These are phyloP conservation scores for Spergularia azorica DNA, from an alignment of 179 eudicot species.

Conservation along the genomic window DNA sequence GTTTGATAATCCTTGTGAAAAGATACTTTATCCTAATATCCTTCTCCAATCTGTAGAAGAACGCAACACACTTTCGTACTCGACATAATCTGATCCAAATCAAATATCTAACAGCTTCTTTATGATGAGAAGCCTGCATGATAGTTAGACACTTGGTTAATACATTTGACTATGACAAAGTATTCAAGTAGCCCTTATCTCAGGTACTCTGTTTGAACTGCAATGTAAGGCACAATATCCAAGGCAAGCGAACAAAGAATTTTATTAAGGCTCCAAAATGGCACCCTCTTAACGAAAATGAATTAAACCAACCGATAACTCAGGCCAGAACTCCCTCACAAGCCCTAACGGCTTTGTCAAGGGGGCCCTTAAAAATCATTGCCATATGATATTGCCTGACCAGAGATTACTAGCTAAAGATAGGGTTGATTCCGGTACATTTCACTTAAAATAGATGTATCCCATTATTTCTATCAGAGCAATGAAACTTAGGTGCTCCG, in stretches of 20 bases:
- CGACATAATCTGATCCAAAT: conserved; percentile 74
- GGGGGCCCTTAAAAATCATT: too few relatives aligned
- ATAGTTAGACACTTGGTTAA: not conserved
- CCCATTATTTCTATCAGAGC: not conserved
- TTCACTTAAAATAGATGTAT: too few relatives aligned
- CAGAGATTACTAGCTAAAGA: too few relatives aligned
- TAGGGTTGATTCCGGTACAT: too few relatives aligned
- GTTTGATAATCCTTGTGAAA: conserved; percentile 75
- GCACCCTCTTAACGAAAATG: too few relatives aligned
- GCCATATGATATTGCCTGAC: too few relatives aligned
- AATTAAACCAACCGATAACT: too few relatives aligned
- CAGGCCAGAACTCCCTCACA: too few relatives aligned
- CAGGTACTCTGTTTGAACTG: not conserved
- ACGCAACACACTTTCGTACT: conserved; percentile 55
- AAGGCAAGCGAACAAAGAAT: too few relatives aligned
- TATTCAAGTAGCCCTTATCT: not conserved
- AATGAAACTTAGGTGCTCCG: not conserved
- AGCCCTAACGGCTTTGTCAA: too few relatives aligned
- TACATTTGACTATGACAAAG: not conserved
- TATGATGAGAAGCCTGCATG: conserved; percentile 55
- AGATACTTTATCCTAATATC: conserved; percentile 84
- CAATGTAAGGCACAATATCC: too few relatives aligned
- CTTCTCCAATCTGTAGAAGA: conserved; percentile 71
- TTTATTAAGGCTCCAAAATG: too few relatives aligned
- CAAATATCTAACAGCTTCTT: conserved; percentile 67